Conservation (phyloP, 192 early-diverging fungal genomes). For the Phlyctochytrium arcticum region DNA sequence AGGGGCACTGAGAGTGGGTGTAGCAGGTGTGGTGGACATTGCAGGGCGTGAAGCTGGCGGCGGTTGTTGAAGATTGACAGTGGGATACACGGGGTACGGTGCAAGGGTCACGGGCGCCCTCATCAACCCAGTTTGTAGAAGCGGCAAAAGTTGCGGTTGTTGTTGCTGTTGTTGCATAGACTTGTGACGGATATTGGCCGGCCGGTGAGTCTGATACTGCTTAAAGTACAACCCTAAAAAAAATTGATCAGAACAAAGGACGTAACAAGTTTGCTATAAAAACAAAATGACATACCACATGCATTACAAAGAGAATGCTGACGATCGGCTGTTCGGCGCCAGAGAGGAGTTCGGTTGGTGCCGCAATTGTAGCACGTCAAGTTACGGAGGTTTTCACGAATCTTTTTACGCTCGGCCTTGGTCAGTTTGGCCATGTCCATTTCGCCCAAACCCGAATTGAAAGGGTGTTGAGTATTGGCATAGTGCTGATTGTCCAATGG, state of each 20-base stretch:
- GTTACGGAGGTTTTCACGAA: conserved; percentile 40
- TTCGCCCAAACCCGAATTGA: too few species aligned
- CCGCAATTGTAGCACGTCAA: conserved; percentile 70
- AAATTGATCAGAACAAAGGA: background rate
- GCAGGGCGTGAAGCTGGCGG: background rate
- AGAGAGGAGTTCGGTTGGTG: conserved; percentile 71
- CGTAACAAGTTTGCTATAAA: background rate
- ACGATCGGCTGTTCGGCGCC: conserved; percentile 71
- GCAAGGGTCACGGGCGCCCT: too few species aligned
- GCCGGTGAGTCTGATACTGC: conserved; percentile 42
- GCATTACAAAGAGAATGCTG: conserved; percentile 82
- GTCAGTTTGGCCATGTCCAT: conserved; percentile 5
- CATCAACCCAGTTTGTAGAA: too few species aligned
- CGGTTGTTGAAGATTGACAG: background rate
- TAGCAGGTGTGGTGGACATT: background rate
- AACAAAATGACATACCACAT: conserved; percentile 61
- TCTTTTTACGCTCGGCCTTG: conserved; percentile 41
- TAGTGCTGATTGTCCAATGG: background rate
- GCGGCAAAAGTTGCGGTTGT: too few species aligned
- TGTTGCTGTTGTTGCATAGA: background rate
- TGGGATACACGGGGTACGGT: background rate
- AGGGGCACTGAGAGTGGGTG: too few species aligned
- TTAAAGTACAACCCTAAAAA: conserved; percentile 41
- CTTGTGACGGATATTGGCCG: conserved; percentile 26
- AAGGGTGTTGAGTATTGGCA: too few species aligned